These are phyloP conservation scores for Epithemia pelagica DNA, from an alignment of 108 stramenopile genomes.

Conservation along the genomic window DNA sequence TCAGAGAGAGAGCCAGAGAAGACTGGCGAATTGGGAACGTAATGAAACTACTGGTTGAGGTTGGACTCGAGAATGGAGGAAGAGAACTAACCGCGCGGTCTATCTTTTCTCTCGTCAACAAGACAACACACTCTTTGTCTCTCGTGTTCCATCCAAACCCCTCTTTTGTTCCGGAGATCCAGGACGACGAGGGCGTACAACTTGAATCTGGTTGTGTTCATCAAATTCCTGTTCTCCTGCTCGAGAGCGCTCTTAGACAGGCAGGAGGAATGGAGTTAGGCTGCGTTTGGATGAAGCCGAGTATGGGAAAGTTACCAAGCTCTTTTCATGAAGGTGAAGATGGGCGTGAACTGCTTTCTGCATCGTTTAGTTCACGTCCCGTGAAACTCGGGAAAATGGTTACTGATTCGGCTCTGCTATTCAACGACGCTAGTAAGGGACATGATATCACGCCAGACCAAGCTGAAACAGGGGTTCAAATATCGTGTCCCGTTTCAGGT, in stretches of 20 bases:
- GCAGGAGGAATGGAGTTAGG: slow-evolving; percentile 61
- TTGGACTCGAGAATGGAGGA: slow-evolving; percentile 83
- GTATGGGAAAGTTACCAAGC: neutral
- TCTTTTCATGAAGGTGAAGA: neutral
- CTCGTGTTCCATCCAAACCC: slow-evolving; percentile 76
- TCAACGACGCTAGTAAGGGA: slow-evolving; percentile 27
- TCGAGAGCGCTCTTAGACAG: slow-evolving; percentile 65
- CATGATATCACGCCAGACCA: slow-evolving; percentile 45
- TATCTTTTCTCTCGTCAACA: slow-evolving; percentile 79
- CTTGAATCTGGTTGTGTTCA: slow-evolving; percentile 21
- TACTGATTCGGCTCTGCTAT: slow-evolving; percentile 68
- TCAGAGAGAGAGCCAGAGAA: slow-evolving; percentile 38
- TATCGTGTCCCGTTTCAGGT: slow-evolving; percentile 53
- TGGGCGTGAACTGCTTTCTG: neutral
- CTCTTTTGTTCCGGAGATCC: slow-evolving; percentile 20
- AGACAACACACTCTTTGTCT: slow-evolving; percentile 69
- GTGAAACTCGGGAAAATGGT: slow-evolving; percentile 76
- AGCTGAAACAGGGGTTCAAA: slow-evolving; percentile 60
- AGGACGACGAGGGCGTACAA: slow-evolving; percentile 13
- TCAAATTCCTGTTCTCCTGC: slow-evolving; percentile 46
- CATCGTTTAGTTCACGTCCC: slow-evolving; percentile 39
- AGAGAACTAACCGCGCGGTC: slow-evolving; percentile 71
- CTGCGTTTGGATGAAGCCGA: slow-evolving; percentile 48
- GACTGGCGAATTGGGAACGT: slow-evolving; percentile 84
- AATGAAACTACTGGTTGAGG: slow-evolving; percentile 78